Evolutionary conservation across 2,329 filamentous ascomycete genomes (phyloP), one percentile per base, ranked within the genome.

Genomic region (Fusarium ramigenum): DNA sequence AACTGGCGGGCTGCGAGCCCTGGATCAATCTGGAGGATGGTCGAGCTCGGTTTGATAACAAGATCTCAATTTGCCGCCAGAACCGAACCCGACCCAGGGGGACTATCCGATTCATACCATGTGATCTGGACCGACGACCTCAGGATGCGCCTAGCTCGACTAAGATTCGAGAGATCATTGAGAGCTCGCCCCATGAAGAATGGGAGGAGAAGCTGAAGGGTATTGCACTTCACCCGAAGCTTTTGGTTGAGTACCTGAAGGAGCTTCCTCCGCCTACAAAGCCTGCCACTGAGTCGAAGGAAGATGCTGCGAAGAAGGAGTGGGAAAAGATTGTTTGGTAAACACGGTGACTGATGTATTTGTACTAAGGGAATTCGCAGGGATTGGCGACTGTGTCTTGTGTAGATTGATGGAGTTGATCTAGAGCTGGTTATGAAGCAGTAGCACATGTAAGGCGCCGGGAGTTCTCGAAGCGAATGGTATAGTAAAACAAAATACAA

Each of bases 101-200:
- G 2, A 69, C 43, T 15, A 49, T 78, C 19, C 66, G 70, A 14
- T 79, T 78, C 32, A n/a, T 78, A 0, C 70, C 73, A 3, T 65
- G 43, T 18, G 23, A 66, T 23, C 16, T 52, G 1, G 52, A 39
- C 0, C 23, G 18, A 19, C 47, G 39, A 11, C 15, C 66, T 2
- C 5, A 23, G 2, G 44, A 68, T 9, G 57, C 74, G 2, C 77
- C 76, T 1, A 79, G 77, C 16, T 79, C 76, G 10, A 79, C 75
- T 2, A 64, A 72, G 50, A 75, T 79, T 36, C 73, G 78, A 7
- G 21, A 64, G 2, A 67, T 75, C 36, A 72, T 79, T 14, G 60
- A 63, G 4, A 58, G n/a, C 1, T 47, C 44, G 2, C 32, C 62
- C 1, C 19, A 28, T 2, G 57, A 69, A 4, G 52, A 36, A 14